Evolutionary conservation across 108 stramenopile species (phyloP).

Genomic region (Epithemia pelagica): DNA sequence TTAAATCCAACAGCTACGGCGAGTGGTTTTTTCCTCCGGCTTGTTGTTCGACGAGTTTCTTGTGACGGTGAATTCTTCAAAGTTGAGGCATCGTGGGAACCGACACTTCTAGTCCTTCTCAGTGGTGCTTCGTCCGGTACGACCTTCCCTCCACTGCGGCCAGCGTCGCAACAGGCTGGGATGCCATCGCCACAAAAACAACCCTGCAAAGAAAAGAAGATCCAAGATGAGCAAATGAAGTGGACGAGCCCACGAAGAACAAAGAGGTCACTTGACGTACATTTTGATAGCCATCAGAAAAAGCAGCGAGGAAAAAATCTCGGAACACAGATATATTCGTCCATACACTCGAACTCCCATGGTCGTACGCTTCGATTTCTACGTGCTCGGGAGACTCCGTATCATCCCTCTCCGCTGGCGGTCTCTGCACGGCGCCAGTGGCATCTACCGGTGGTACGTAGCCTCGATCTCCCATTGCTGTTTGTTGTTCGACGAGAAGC

Average conservation of each 20-base stretch:
- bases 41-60: not conserved
- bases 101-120: not conserved
- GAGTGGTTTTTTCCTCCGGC: conserved; percentile 6
- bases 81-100: not conserved
- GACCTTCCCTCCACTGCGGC: not conserved
- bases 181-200: conserved; percentile 3
- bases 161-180: not conserved
- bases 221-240: too few relatives aligned
- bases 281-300: conserved; percentile 6
- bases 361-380: not conserved
- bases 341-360: not conserved
- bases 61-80: not conserved
- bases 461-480: too few relatives aligned
- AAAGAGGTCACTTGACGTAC: too few relatives aligned
- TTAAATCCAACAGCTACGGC: conserved; percentile 11
- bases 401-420: not conserved
- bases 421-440: too few relatives aligned
- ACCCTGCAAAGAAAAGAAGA: not conserved
- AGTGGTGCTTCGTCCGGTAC: not conserved
- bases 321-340: not conserved
- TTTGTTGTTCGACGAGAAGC: not conserved
- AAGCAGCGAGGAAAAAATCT: conserved; percentile 9
- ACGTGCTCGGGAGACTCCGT: not conserved
- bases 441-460: too few relatives aligned
- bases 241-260: too few relatives aligned